Conservation (phyloP, 352 stramenopile species). For the Globisporangium megalacanthum region DNA sequence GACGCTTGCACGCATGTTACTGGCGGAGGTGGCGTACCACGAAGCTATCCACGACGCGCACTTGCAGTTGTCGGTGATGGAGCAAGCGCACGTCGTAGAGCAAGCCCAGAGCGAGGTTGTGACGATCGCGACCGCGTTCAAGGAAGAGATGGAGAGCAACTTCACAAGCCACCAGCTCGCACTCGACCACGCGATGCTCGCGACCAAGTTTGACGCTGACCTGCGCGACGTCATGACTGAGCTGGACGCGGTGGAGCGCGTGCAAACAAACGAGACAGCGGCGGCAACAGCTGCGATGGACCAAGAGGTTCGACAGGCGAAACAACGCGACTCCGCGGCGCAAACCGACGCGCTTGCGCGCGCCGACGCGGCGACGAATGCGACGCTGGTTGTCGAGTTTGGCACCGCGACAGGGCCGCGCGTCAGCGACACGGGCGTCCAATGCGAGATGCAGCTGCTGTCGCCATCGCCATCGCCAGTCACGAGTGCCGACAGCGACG, state of each 20-base stretch:
- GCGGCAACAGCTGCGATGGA: conserved; percentile 10
- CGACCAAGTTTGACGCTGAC: conserved; percentile 47
- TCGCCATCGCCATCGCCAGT: neutral
- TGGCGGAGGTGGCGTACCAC: conserved; percentile 66
- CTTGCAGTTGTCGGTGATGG: conserved; percentile 50
- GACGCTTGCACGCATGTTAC: conserved; percentile 37
- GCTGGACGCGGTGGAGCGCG: conserved; percentile 29
- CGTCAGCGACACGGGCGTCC: conserved; percentile 22
- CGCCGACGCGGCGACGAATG: conserved; percentile 35
- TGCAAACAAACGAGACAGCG: conserved; percentile 21
- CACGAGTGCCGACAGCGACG: neutral
- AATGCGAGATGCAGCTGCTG: conserved; percentile 18
- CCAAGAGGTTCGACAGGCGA: conserved; percentile 22
- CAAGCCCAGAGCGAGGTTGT: conserved; percentile 46
- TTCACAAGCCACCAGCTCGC: conserved; percentile 35
- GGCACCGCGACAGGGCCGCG: conserved; percentile 20
- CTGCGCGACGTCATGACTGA: conserved; percentile 34
- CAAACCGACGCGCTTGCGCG: conserved; percentile 38
- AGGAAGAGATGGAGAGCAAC: conserved; percentile 59
- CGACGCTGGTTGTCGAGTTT: conserved; percentile 28
- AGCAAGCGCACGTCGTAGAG: conserved; percentile 47
- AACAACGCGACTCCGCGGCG: conserved; percentile 32
- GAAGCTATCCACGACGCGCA: conserved; percentile 61
- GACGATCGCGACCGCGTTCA: conserved; percentile 49
- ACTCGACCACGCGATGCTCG: conserved; percentile 38